Evolutionary conservation across 495 filamentous ascomycete species (phyloP).

Genomic region (Penicillium diatomitis): DNA sequence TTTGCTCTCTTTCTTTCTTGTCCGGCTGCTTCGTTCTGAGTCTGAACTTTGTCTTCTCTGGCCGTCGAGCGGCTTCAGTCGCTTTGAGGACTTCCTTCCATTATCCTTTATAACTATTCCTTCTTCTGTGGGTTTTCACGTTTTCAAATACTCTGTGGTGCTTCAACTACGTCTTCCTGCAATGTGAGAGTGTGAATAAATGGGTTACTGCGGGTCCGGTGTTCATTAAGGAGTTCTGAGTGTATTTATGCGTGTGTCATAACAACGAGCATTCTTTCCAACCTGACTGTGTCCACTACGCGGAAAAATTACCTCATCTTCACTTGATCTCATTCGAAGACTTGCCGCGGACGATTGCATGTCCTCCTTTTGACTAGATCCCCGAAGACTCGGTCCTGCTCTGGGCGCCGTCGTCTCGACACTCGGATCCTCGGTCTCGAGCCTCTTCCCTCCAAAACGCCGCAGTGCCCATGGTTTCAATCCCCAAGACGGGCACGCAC

Average conservation of each 20-base stretch:
- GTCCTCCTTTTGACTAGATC: not conserved
- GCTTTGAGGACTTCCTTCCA: not conserved
- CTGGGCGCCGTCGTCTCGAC: too few species aligned
- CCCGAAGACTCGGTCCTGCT: too few species aligned
- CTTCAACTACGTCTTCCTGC: not conserved
- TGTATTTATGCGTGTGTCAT: slow-evolving; percentile 16
- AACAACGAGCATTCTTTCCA: slow-evolving; percentile 18
- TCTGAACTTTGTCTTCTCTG: not conserved
- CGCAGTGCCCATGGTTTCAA: too few species aligned
- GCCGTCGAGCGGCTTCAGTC: too few species aligned
- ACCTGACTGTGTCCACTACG: too few species aligned
- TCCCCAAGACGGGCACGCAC: too few species aligned
- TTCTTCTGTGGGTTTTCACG: slow-evolving; percentile 1
- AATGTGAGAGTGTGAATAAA: slow-evolving; percentile 12
- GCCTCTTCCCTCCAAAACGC: too few species aligned
- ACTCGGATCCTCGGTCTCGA: too few species aligned
- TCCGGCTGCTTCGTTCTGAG: not conserved
- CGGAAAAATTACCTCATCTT: slow-evolving; percentile 4
- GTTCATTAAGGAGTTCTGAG: slow-evolving; percentile 17
- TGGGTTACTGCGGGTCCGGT: slow-evolving; percentile 11
- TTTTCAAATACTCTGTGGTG: slow-evolving; percentile 4
- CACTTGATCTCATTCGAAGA: too few species aligned
- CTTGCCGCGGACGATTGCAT: not conserved
- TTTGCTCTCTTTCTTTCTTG: slow-evolving; percentile 1
- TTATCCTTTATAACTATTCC: slow-evolving; percentile 3